Conservation (phyloP, 768 basidiomycete species). For the Tubosaeta sp. region DNA sequence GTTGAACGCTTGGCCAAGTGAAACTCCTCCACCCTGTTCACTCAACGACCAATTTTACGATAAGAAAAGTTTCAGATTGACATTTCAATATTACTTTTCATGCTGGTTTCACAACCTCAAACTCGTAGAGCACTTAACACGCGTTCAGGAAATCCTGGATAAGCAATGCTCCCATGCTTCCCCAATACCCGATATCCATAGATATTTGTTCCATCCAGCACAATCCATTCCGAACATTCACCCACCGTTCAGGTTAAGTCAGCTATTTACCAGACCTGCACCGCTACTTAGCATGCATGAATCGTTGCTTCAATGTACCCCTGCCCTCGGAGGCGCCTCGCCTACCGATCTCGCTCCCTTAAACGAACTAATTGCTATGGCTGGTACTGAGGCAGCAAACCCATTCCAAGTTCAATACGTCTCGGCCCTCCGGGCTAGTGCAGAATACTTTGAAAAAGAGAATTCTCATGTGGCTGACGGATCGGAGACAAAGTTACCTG, state of each 20-base stretch:
- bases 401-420: background rate
- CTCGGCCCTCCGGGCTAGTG: background rate
- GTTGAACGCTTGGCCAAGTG: background rate
- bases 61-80: background rate
- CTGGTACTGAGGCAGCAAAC: background rate
- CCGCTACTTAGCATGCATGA: background rate
- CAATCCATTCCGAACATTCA: background rate
- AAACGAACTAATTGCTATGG: background rate
- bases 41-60: background rate
- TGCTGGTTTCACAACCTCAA: background rate
- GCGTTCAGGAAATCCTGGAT: background rate
- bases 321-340: background rate
- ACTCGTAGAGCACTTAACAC: background rate
- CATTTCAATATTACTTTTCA: background rate
- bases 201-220: background rate
- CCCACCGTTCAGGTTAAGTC: background rate
- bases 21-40: background rate
- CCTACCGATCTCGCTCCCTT: background rate
- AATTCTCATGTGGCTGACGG: no score
- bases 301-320: background rate
- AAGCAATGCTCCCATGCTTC: background rate
- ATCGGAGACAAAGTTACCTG: background rate
- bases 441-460: no score
- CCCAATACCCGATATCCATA: background rate
- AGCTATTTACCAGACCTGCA: slow-evolving; percentile 1